Evolutionary conservation across 2,329 filamentous ascomycete genomes (phyloP).

Genomic region (Parastagonospora nodorum): DNA sequence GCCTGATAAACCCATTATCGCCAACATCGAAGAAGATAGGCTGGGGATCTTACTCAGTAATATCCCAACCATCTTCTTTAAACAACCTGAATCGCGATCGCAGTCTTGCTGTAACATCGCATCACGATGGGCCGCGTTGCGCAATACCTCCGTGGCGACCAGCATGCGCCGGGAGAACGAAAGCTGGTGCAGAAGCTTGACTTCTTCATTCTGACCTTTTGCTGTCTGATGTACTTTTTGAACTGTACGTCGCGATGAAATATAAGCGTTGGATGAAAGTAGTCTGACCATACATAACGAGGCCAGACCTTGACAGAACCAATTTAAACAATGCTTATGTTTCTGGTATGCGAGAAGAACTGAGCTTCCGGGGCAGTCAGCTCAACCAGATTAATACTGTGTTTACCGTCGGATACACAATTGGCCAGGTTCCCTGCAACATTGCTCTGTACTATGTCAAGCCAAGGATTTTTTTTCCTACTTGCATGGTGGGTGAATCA

Average conservation of each 20-base stretch:
- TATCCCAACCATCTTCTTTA: background rate
- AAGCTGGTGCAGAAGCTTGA: slow-evolving; percentile 63
- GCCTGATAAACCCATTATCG: background rate
- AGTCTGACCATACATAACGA: background rate
- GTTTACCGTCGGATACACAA: slow-evolving; percentile 48
- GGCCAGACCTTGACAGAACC: slow-evolving; percentile 33
- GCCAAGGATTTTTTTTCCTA: slow-evolving; percentile 67
- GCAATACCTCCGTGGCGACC: slow-evolving; percentile 42
- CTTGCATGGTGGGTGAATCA: slow-evolving; percentile 59
- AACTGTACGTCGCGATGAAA: slow-evolving; percentile 3
- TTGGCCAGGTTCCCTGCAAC: slow-evolving; percentile 58
- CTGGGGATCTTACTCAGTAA: background rate
- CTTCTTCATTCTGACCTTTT: slow-evolving; percentile 69
- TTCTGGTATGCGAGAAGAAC: slow-evolving; percentile 50
- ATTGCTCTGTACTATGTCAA: slow-evolving; percentile 65
- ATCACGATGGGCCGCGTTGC: slow-evolving; percentile 36
- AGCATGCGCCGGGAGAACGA: slow-evolving; percentile 45
- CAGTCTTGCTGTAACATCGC: background rate
- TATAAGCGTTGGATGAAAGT: too few relatives aligned
- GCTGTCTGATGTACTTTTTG: slow-evolving; percentile 57
- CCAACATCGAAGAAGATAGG: background rate
- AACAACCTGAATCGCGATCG: too few relatives aligned
- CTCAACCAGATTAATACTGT: slow-evolving; percentile 54
- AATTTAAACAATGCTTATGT: slow-evolving; percentile 52
- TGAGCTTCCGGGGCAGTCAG: slow-evolving; percentile 47